A percentile compares a stretch with the other conserved stretches of the same genome.
Conservation (phyloP, 371 early-diverging fungal species). For the Apophysomyces trapeziformis region DNA sequence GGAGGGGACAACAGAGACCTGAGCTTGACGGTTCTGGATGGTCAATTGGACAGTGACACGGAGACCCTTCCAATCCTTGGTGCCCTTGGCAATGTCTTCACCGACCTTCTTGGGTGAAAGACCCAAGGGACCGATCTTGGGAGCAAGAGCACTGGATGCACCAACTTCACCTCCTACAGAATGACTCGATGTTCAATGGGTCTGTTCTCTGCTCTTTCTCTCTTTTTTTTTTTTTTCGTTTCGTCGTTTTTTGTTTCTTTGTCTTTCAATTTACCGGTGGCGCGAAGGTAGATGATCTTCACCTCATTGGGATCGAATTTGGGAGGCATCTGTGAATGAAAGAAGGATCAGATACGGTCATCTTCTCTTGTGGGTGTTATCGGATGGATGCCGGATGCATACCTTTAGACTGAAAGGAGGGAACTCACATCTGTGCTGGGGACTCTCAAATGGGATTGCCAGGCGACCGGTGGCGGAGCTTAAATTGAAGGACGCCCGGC, state of each 20-base stretch:
- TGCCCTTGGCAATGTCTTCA: conserved; percentile 88
- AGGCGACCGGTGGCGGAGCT: neutral
- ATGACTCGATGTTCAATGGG: neutral
- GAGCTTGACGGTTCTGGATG: conserved; percentile 98
- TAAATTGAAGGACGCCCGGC: neutral
- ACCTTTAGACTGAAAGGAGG: conserved; percentile 11
- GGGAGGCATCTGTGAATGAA: conserved; percentile 64
- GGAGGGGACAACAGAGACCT: conserved; percentile 93
- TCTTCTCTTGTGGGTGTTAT: neutral
- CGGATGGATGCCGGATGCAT: conserved; percentile 5
- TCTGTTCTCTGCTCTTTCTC: neutral
- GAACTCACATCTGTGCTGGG: neutral
- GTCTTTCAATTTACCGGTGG: conserved; percentile 78
- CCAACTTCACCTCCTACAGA: conserved; percentile 91
- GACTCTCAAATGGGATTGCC: conserved; percentile 1
- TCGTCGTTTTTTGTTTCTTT: neutral
- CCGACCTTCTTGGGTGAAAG: conserved; percentile 99
- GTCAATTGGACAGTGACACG: conserved; percentile 95
- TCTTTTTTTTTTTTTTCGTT: too few relatives aligned
- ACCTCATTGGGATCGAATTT: conserved; percentile 90
- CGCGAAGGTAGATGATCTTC: conserved; percentile 93
- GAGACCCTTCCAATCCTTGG: conserved; percentile 94
- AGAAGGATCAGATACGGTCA: neutral
- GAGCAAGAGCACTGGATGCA: conserved; percentile 98
- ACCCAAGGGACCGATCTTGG: conserved; percentile 99